Evolutionary conservation across 768 basidiomycete genomes (phyloP), one percentile per base, ranked within the genome.

Genomic region (Mycena kentingensis): DNA sequence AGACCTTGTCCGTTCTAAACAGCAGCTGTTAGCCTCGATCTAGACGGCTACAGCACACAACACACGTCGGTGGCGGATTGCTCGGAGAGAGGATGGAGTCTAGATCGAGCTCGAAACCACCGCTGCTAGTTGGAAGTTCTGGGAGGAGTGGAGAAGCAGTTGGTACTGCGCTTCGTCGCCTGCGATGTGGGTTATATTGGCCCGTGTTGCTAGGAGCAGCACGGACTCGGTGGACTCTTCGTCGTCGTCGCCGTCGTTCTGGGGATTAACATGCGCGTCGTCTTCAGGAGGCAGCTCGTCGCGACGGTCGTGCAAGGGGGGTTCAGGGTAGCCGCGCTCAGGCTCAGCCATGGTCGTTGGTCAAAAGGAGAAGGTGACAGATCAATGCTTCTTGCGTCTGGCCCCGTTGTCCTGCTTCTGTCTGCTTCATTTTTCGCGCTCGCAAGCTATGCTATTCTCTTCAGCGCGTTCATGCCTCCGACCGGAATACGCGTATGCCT

Each of bases 381-480:
- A 42, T 46, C 55, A 54, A 32, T 53, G 25, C 49, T 41, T 35
- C 25, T 37, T 49, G 51, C 32, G 21, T 37, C 26, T 29, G 44
- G 13, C 6, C 13, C 32, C 32, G 32, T 34, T 34, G 32, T 31
- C 15, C 18, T 51, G 13, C 8, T 51, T 15, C 39, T 49, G 34
- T 26, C 85, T 34, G 52, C 70, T 26, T 39, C 77, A 12, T 85
- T 88, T 67, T 81, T 88, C 62, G 52, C 74, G 16, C 18, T 84
- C 39, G 81, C 80, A 35, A 77, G 75, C 56, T 85, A 88, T 69
- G 83, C 84, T 22, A 69, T 85, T 37, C 72, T 90, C 31, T 74
- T 88, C 63, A 83, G 84, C 62, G 77, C 84, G 36, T 82, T 89
- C 64, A 59, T 84, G 38, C 84, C 86, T 37, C 55, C 65, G 10